Base-by-base conservation (phyloP, 2,329 filamentous ascomycete genomes). In the Fonsecaea nubica region DNA sequence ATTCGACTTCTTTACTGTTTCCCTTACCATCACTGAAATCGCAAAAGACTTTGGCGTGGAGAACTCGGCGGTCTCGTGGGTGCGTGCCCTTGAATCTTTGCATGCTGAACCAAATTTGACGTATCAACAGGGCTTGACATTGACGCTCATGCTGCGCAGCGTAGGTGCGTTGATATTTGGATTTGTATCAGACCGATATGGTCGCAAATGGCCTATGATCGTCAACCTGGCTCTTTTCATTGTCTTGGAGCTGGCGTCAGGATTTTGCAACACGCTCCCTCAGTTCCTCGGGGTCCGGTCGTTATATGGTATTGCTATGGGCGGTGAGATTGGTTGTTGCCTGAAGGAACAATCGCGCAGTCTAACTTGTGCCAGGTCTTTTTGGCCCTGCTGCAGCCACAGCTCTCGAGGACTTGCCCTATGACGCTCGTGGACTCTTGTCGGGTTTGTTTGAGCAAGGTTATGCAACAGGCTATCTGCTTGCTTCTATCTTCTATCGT, bases 271-370 rank as follows among this genome's bases (percentile, higher is more conserved):
- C 8, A 87, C 83, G 0, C 87, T 87, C 71, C 74, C 83, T 10
- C 80, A 85, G 67, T 89, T 89, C 69, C 76, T 88, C 35, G 86
- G 78, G 2, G 84, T 85, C 58, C 81, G 86, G 15, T 83, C 86
- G 0, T 76, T 89, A 4, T 89, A 86, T 69, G 86, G 86, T 10
- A 85, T 88, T 70, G 86, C 86, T 4, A 88, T 89, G 86, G 86
- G 86, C 21, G 86, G 71, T 70, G 69, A 69, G 35, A 15, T 13
- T 10, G n/a, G 32, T 18, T 59, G 12, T 36, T 40, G 42, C 36
- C 18, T 45, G n/a, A 13, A 36, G 38, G 13, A n/a, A 42, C 35
- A 32, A 7, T 45, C 30, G 21, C n/a, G 40, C 42, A 21, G 8
- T 36, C 62, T 53, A 32, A 64, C 32, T 36, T 21, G 18, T 4